Evolutionary conservation across 2,329 filamentous ascomycete species (phyloP), one percentile per base, ranked within the genome.

Genomic region (Chrysoporthe puriensis): DNA sequence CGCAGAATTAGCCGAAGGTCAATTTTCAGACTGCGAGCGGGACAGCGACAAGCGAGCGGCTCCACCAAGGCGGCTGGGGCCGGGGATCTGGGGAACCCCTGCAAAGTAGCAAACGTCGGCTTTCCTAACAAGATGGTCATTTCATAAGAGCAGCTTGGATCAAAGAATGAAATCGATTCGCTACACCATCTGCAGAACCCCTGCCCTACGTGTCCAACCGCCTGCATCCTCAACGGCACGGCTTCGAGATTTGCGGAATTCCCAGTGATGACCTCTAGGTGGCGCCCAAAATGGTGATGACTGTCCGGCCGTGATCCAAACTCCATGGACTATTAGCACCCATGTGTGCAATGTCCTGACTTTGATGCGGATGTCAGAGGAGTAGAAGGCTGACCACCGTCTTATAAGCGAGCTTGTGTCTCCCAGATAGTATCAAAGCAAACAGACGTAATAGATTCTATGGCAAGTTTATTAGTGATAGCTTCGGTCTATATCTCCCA

Each of bases 1-100:
- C 40, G 56, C 60, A 63, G 54, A 54, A 59, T 44, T 34, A 58
- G 63, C 66, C 66, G 59, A 54, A 52, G 52, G 63, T 64, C 58
- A 68, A 59, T 63, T 66, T 66, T 66, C 57, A 56, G 46, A 26
- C 26, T 26, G 0, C 26, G 2, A 26, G 66, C 54, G 58, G 66
- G 66, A 16, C 40, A 18, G 57, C 57, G 57, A 40, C 57, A 60
- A 40, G 57, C 57, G 57, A 60, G 57, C 40, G 57, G 57, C 40
- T 43, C 57, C 18, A 16, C 56, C 57, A 43, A 26, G 57, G n/a
- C 57, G 57, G 57, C 18, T 43, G 18, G 56, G 16, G 16, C 56
- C 56, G 40, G n/a, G 8, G n/a, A 21, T 26, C 57, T 16, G 57
- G 57, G 40, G n/a, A 26, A 32, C n/a, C 57, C 57, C 40, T 44